Percentiles rank a stretch among this genome's conserved stretches.
phyloP scores from a whole-genome alignment of 208 protist genomes.

The Acanthamoeba royreba region DNA sequence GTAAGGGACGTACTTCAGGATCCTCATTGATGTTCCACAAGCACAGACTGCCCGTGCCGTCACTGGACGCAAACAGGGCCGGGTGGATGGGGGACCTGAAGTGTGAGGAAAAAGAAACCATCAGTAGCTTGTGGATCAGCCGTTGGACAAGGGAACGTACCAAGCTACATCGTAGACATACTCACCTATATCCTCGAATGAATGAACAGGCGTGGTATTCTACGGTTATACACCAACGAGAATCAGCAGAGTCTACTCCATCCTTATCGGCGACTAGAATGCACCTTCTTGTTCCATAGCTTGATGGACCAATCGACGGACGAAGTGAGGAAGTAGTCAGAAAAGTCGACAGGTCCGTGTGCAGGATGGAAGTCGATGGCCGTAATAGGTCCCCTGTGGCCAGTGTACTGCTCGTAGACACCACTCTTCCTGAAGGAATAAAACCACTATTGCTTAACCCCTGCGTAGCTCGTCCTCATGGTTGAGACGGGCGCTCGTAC shows the following conservation, averaged over 20 bases:
- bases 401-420: conserved; percentile 35
- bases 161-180: conserved; percentile 76
- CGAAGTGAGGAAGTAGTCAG: conserved; percentile 67
- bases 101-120: not conserved
- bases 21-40: conserved; percentile 72
- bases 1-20: not conserved
- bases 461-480: not conserved
- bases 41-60: conserved; percentile 56
- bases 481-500: not conserved
- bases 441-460: not conserved
- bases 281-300: conserved; percentile 63
- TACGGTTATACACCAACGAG: not conserved
- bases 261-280: not conserved
- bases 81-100: conserved; percentile 69
- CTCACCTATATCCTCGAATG: conserved; percentile 71
- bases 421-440: not conserved
- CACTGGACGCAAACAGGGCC: conserved; percentile 69
- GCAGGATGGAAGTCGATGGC: conserved; percentile 65
- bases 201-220: conserved; percentile 52
- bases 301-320: conserved; percentile 74
- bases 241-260: not conserved
- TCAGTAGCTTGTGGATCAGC: not conserved
- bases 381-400: conserved; percentile 64
- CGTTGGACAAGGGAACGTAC: not conserved
- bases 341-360: conserved; percentile 52